Percentiles rank a stretch among this genome's conserved stretches.
Evolutionary conservation across 371 early-diverging fungal genomes (phyloP).

Genomic region (Mucor indicus): DNA sequence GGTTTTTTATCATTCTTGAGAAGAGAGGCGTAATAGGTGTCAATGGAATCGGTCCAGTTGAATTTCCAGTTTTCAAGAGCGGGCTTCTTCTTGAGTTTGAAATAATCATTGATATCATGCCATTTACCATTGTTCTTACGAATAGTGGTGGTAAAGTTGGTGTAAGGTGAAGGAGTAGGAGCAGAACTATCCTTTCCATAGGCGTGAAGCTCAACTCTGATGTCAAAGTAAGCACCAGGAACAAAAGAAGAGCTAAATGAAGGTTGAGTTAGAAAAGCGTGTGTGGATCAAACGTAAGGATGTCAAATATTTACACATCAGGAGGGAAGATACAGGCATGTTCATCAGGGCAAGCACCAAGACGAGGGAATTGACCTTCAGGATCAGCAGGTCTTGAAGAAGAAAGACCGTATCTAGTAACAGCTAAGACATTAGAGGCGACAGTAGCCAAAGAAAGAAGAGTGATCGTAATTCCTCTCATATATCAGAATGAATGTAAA

Average conservation of each 20-base stretch:
- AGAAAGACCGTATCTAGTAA: background rate
- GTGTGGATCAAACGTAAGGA: background rate
- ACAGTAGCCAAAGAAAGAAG: slow-evolving; percentile 19
- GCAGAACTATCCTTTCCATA: slow-evolving; percentile 44
- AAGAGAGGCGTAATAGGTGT: slow-evolving; percentile 32
- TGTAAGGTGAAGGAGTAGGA: slow-evolving; percentile 30
- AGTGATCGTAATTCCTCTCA: slow-evolving; percentile 16
- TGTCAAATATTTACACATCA: slow-evolving; percentile 38
- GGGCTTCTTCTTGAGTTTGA: slow-evolving; percentile 30
- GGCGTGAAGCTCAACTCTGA: slow-evolving; percentile 59
- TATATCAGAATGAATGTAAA: slow-evolving; percentile 1
- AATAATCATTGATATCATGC: slow-evolving; percentile 43
- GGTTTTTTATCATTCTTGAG: slow-evolving; percentile 33
- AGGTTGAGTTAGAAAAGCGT: background rate
- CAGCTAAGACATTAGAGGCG: slow-evolving; percentile 21
- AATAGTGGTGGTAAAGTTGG: slow-evolving; percentile 42
- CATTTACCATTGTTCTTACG: slow-evolving; percentile 42
- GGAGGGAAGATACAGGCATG: slow-evolving; percentile 58
- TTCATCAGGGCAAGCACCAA: slow-evolving; percentile 53
- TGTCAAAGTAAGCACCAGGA: slow-evolving; percentile 55
- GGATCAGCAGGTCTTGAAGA: slow-evolving; percentile 35
- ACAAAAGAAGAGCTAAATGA: slow-evolving; percentile 48
- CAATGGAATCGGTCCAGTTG: slow-evolving; percentile 48
- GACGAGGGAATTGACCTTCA: slow-evolving; percentile 55
- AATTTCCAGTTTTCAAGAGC: slow-evolving; percentile 53